Evolutionary conservation across 129 eudicot genomes (phyloP).

Genomic region (Saussurea involucrata): DNA sequence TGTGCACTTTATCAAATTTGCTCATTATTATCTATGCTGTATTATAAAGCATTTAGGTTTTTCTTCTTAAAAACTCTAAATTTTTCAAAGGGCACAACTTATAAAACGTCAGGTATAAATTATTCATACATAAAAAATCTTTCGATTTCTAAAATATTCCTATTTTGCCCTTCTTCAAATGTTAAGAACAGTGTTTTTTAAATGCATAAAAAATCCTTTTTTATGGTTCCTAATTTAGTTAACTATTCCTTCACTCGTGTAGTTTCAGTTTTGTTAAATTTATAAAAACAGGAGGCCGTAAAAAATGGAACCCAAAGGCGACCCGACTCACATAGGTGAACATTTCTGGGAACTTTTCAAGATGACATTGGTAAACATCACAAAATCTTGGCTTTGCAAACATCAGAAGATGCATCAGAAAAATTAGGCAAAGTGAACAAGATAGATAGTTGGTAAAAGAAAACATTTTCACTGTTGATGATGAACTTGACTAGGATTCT

Average conservation of each 20-base stretch:
- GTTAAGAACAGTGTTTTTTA: no score
- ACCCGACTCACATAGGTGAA: conserved; percentile 19
- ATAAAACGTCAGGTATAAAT: no score
- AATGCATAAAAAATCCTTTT: no score
- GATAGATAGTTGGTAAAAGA: not conserved
- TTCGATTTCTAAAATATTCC: no score
- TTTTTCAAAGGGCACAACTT: no score
- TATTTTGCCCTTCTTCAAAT: no score
- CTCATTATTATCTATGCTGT: no score
- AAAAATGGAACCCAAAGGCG: conserved; percentile 18
- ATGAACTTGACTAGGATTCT: not conserved
- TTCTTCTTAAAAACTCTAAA: no score
- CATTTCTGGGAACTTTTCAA: not conserved
- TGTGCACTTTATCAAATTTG: not conserved
- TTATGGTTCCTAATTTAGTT: not conserved
- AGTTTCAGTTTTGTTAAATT: conserved; percentile 1
- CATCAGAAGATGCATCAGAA: not conserved
- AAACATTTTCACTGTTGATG: not conserved
- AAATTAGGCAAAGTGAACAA: not conserved
- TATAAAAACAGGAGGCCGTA: conserved; percentile 15
- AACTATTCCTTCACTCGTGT: conserved; percentile 15
- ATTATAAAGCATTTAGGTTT: no score
- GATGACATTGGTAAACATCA: not conserved
- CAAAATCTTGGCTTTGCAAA: not conserved
- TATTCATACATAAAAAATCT: no score